Evolutionary conservation across 495 filamentous ascomycete species (phyloP), one percentile per base, ranked within the genome.

Genomic region (Bryoglossum gracile): DNA sequence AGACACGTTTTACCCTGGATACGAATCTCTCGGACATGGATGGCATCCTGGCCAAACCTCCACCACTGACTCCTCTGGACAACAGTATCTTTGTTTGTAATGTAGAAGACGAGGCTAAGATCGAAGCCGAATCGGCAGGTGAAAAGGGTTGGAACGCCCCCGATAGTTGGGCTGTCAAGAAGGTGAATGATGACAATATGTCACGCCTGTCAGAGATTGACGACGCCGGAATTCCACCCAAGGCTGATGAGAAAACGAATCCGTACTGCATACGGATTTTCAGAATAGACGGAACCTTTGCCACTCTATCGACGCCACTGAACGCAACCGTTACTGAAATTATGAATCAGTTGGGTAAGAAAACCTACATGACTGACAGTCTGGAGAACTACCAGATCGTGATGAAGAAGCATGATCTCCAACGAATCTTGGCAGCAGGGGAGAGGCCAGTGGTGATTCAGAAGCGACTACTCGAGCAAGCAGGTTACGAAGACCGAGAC

Each of bases 221-320:
- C 46, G 75, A 82, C 19, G 61, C 63, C 43, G 73, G 71, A 8
- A 72, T 74, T 23, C 70, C 74, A 13, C 70, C 69, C n/a, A 73
- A 74, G 50, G 74, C 75, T 1, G 83, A 86, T 47, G 78, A 86
- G 55, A 82, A 85, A 59, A 68, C 73, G 16, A 67, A 65, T 5
- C 77, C 81, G 34, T 94, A 92, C 63, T 95, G 88, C 61, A 91
- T 97, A 52, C 87, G 94, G n/a, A 81, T 99, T 14, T 99, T 97
- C 68, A 82, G 90, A 22, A 79, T 84, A 9, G 94, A 99, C 62
- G 85, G 82, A 11, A 95, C 94, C 6, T 99, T 96, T 67, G 87
- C 88, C 6, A 95, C 90, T 0, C 76, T 97, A 13, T 89, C 87
- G 17, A 78, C 86, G 57, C 71, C 77, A 14, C 65, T 97, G 51